Base-by-base conservation (phyloP, 371 early-diverging fungal species). In the Mucor lusitanicus region DNA sequence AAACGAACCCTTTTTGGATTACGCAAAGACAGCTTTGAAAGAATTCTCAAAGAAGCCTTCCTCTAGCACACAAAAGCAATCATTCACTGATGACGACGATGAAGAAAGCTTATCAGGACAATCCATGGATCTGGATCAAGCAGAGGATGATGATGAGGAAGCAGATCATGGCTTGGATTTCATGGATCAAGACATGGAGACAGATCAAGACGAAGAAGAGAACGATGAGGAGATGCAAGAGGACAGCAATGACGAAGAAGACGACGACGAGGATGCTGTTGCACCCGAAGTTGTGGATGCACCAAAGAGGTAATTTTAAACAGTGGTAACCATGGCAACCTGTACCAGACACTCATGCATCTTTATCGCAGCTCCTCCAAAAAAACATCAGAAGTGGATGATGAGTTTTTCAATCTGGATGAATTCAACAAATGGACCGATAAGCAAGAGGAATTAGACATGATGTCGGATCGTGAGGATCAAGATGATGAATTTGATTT, bases 1-100 rank as follows among this genome's bases (percentile, higher is more conserved):
- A 66, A 96, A 96, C 73, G 84, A 86, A 64, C 93, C 94, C 0
- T 90, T 95, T 65, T 70, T 94, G n/a, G 78, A 85, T 28, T 89
- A 86, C 68, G 79, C 90, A 21, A 80, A 78, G 48, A 37, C 81
- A 11, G 75, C 84, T 44, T 67, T 88, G 8, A 77, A 87, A 55
- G 60, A 78, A 40, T 70, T 90, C 25, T 48, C 50, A 19, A 62
- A 67, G n/a, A 63, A 62, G 21, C 35, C 50, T 17, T 21, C 55
- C 33, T 33, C 33, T 7, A 33, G 7, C 0, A 42, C 30, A 21
- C 57, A 44, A 21, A 25, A 50, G 8, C 61, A 61, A 48, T 27
- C 39, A 42, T 42, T 42, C 25, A 60, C 40, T 8, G 59, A 59
- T 39, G 44, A 54, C 17, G 53, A 40, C 21, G 61, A 60, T 35